A percentile compares a stretch with the other conserved stretches of the same genome.
Conservation (phyloP, 768 basidiomycete species). For the Boletus huronensis region DNA sequence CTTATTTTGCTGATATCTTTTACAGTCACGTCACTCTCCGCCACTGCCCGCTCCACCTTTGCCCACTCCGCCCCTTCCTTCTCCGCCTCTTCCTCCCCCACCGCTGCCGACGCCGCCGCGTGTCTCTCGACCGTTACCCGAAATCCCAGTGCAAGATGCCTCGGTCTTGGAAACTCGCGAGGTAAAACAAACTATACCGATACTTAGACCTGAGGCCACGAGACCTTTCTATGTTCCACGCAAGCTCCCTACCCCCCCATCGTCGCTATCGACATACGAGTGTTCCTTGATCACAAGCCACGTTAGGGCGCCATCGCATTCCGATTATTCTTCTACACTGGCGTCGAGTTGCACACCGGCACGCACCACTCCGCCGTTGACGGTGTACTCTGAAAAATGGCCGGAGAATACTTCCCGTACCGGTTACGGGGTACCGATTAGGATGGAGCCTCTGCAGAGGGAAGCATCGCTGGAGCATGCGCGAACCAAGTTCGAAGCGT, state of each 20-base stretch:
- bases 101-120: constrained; percentile 29
- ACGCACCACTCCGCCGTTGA: constrained; percentile 29
- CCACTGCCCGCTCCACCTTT: constrained; percentile 18
- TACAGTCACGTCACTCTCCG: constrained; percentile 27
- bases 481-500: constrained; percentile 19
- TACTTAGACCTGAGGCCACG: constrained; percentile 18
- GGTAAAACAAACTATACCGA: constrained; percentile 7
- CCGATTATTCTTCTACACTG: constrained; percentile 24
- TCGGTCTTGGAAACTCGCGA: constrained; percentile 15
- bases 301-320: constrained; percentile 17
- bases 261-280: constrained; percentile 28
- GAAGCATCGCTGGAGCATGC: constrained; percentile 22
- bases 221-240: constrained; percentile 24
- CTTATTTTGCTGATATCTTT: neutral
- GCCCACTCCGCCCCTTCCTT: constrained; percentile 17
- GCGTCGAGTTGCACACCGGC: constrained; percentile 29
- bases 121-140: constrained; percentile 27
- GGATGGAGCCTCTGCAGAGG: constrained; percentile 20
- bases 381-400: constrained; percentile 32
- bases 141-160: constrained; percentile 26
- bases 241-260: constrained; percentile 33
- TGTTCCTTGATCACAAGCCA: constrained; percentile 11
- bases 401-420: constrained; percentile 24
- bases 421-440: constrained; percentile 21
- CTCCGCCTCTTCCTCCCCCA: constrained; percentile 25